Evolutionary conservation across 305 asterid genomes (phyloP).

Genomic region (Solanum hybrid): DNA sequence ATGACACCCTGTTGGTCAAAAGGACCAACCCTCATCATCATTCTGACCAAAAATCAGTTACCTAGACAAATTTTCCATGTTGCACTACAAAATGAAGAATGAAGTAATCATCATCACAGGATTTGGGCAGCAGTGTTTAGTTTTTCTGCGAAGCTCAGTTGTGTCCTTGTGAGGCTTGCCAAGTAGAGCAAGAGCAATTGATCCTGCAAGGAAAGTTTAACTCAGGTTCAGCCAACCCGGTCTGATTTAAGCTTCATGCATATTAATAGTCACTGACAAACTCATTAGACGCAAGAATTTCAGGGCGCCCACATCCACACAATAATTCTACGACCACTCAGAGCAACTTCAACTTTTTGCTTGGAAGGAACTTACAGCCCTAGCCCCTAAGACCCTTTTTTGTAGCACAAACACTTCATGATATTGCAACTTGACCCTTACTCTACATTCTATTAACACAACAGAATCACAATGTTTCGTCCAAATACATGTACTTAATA

Average conservation of each 20-base stretch:
- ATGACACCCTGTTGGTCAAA: background rate
- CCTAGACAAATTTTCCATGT: background rate
- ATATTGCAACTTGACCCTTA: background rate
- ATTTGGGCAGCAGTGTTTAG: conserved; percentile 90
- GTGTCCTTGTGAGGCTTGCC: conserved; percentile 96
- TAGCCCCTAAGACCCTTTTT: background rate
- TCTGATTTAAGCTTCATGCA: background rate
- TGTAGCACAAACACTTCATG: background rate
- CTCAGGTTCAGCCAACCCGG: background rate
- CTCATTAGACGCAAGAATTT: background rate
- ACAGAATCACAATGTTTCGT: background rate
- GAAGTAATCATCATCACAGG: conserved; percentile 21
- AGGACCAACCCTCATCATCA: background rate
- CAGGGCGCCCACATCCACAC: background rate
- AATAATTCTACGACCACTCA: background rate
- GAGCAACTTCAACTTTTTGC: background rate
- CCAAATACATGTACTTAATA: background rate
- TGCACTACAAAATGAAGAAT: background rate
- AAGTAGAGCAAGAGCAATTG: conserved; percentile 70
- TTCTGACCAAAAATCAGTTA: background rate
- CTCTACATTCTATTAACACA: background rate
- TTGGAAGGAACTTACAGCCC: background rate
- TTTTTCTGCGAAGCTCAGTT: conserved; percentile 79
- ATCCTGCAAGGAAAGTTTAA: conserved; percentile 37
- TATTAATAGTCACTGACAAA: background rate